Base-by-base conservation (phyloP, 1,139 yeast species). In the Yamadazyma aaseri region DNA sequence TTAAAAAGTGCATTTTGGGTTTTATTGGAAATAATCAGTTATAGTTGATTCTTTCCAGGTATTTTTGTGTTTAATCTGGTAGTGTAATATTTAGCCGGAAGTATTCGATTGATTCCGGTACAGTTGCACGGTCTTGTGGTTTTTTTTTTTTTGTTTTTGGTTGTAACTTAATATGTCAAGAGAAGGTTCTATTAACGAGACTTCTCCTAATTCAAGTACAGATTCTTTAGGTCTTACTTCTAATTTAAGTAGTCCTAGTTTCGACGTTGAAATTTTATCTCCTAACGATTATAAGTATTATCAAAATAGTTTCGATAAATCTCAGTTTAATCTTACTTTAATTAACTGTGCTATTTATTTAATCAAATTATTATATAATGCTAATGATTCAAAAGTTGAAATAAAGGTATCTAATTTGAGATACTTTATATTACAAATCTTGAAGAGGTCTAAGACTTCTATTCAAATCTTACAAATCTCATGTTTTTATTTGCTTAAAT, bases 371-470 rank as follows among this genome's bases (percentile, higher is more conserved):
- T 53, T 66, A 36, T 69, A 64, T 40, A 50, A 50, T 2, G 49
- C 55, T 17, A 29, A 46, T 28, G 29, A 39, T 15, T 20, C 33
- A 38, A 40, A 26, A 25, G 37, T 40, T 20, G 29, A 29, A 13
- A 44, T 54, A n/a, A 49, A 52, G 26, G 47, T 49, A 32, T 43
- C 52, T 28, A 53, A 62, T 35, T 54, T 67, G 36, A 53, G 65
- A 38, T 62, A 61, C 36, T 85, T 79, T 47, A 65, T 84, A 30
- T 69, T 75, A 41, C 92, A 83, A 52, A 74, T 84, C 23, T 63
- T 85, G 42, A 74, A 76, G 44, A 71, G 94, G 40, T 81, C 90
- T 9, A 77, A 81, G 46, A 74, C 86, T 26, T 76, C 86, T 9
- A 71, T 76, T 42, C 73, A 80, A 34, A 71, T 83, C 5, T 68